Evolutionary conservation across 805 yeast species (phyloP).

Genomic region (Myxozyma udenii): DNA sequence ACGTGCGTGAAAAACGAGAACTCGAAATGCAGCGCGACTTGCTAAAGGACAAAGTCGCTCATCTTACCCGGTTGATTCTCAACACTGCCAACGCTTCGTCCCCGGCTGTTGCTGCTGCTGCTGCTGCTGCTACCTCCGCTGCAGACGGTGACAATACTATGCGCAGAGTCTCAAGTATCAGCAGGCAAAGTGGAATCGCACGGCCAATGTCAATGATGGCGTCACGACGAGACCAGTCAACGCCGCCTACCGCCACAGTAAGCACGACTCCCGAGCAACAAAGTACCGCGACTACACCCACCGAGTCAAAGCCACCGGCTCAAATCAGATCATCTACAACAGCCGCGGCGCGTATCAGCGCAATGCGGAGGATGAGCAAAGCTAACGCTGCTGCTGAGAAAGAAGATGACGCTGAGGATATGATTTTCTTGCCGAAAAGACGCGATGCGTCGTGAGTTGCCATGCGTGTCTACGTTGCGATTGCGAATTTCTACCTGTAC

Average conservation of each 20-base stretch:
- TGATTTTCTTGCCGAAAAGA: slow-evolving; percentile 6
- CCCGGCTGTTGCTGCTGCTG: neutral
- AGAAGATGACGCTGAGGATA: slow-evolving; percentile 1
- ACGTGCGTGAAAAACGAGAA: slow-evolving; percentile 20
- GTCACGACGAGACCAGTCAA: no score
- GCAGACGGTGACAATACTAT: neutral
- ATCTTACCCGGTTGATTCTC: slow-evolving; percentile 24
- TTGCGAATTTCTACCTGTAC: no score
- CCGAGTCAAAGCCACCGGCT: neutral
- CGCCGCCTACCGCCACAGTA: no score
- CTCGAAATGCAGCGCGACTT: slow-evolving; percentile 29
- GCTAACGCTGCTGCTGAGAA: neutral
- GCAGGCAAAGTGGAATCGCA: neutral
- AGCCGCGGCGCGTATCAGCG: neutral
- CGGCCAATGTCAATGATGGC: neutral
- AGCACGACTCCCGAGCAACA: no score
- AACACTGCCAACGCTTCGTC: neutral
- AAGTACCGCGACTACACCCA: no score
- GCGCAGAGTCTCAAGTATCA: neutral
- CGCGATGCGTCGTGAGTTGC: neutral
- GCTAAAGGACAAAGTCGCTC: slow-evolving; percentile 25
- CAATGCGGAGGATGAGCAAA: neutral
- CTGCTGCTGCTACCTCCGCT: neutral
- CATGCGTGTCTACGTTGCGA: no score
- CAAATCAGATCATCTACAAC: neutral